Base-by-base conservation (phyloP, 106 monocot species). In the Chionographis japonica region DNA sequence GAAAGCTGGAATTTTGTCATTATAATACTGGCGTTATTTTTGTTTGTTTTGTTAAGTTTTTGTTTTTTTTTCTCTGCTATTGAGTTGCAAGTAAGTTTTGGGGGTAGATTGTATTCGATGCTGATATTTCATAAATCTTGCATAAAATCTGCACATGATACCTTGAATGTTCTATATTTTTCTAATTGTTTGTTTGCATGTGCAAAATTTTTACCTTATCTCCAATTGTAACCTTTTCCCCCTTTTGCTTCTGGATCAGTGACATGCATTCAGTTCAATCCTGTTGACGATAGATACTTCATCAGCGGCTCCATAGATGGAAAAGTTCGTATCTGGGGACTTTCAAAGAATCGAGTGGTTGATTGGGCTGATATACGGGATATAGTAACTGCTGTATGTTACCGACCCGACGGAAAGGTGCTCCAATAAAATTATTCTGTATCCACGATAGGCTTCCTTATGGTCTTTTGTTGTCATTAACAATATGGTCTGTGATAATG, bases 251-350 rank as follows among this genome's bases (percentile, higher is more conserved):
- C 59, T 11, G 51, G 52, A 55, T 8, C 85, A 95, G 94, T 95
- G 40, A 95, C 94, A 19, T 86, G 88, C 57, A 72, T 95, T 60
- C 91, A 95, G 71, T 95, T 95, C 76, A 88, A 95, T 74, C 94
- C 88, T 15, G 50, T 71, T 57, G 82, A 91, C 71, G 86, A 91
- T 35, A 72, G 52, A 20, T 77, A 80, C 74, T 95, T 95, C 74
- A 86, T 95, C 61, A 95, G 79, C 63, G 94, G 94, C 40, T 95
- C 88, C 2, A 79, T 95, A 69, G 94, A 95, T 75, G 94, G 94
- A 15, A 95, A 91, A 74, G 81, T 91, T 72, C 90, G 94, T 40
- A 70, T 95, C 14, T 95, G 94, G 94, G 67, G 67, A 56, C 60
- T 84, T 54, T 52, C 69, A 40, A 83, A 80, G 14, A 76, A 76